Evolutionary conservation across 345 rosid genomes (phyloP), one percentile per base, ranked within the genome.

Genomic region (Ceriops zippeliana): DNA sequence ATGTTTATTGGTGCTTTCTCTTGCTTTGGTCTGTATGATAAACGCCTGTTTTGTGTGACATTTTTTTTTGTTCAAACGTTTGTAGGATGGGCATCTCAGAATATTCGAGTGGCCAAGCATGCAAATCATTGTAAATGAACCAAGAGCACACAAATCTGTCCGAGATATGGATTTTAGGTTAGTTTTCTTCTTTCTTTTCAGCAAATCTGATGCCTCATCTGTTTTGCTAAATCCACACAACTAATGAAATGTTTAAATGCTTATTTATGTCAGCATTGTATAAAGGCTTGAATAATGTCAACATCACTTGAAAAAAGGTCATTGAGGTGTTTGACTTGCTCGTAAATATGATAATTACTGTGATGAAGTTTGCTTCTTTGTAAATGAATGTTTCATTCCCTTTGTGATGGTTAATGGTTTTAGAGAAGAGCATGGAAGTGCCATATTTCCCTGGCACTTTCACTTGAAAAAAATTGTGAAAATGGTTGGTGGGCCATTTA

Each of bases 151-250:
- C 81, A 91, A 89, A 77, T 91, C 97, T 59, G 63, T 87, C 71
- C 63, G 81, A 61, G 99, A 91, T 76, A 84, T 93, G 89, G 99
- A 91, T 76, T 87, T 90, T 62, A 90, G 98, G 98, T 90, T 54
- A 2, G n/a, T 35, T 35, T 58, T 56, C 7, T 54, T 54, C 47
- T 67, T 66, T 34, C 26, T 51, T 28, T 22, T 13, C 7, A 16
- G 5, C 10, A 21, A 57, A 46, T 64, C 17, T 42, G 49, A 42
- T 42, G 13, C 49, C 49, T 11, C 17, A 42, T 13, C 19, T 42
- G 49, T 42, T 42, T 42, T 13, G 17, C 17, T 3, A 13, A 42
- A 42, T 42, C 49, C 3, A 42, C 13, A 3, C 16, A 42, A 1
- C 49, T 11, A 42, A 2, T 42, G 19, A 42, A 42, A 42, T 13